Evolutionary conservation across 169 alveolate species (phyloP).

Genomic region (Plasmodium adleri): DNA sequence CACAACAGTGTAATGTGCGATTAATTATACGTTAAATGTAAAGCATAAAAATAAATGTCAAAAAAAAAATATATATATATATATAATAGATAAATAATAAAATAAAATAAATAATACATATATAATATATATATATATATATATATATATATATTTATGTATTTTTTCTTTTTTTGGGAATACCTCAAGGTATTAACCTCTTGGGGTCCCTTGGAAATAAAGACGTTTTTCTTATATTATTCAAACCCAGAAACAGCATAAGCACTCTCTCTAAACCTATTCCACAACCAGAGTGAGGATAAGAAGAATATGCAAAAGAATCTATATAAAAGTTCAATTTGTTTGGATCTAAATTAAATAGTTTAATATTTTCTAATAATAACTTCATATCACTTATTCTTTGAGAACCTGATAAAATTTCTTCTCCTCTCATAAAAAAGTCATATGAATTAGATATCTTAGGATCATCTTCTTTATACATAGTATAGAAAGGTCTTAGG

Average conservation of each 20-base stretch:
- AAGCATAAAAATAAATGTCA: no score
- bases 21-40: no score
- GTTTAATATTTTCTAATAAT: constrained; percentile 86
- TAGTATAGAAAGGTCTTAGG: constrained; percentile 99
- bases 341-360: constrained; percentile 91
- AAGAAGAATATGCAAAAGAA: constrained; percentile 96
- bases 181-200: constrained; percentile 94
- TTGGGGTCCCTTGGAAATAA: constrained; percentile 99
- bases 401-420: constrained; percentile 99
- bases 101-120: no score
- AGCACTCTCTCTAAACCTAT: constrained; percentile 99
- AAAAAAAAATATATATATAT: no score
- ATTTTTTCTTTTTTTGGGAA: neutral
- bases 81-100: no score
- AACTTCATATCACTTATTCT: constrained; percentile 97
- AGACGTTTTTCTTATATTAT: constrained; percentile 97
- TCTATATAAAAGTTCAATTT: constrained; percentile 95
- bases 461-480: constrained; percentile 92
- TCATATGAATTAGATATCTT: constrained; percentile 96
- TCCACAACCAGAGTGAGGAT: constrained; percentile 99
- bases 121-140: no score
- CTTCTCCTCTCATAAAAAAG: constrained; percentile 99
- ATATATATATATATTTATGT: neutral
- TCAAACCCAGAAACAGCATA: constrained; percentile 95
- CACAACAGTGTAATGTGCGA: no score